phyloP scores from a whole-genome alignment of 2,329 filamentous ascomycete species.

The Claviceps cyperi region DNA sequence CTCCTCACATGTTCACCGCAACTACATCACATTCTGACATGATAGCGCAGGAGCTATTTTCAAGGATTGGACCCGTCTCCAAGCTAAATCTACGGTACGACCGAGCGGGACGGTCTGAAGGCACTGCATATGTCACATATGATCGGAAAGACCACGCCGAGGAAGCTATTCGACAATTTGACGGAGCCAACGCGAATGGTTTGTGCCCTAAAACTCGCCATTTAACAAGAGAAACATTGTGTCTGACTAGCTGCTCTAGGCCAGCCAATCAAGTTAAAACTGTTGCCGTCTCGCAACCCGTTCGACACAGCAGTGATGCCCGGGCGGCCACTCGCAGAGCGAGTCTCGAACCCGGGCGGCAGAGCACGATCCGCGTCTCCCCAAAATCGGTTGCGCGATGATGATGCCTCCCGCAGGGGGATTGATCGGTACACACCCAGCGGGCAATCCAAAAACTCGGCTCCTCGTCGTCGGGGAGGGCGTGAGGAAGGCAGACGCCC shows the following conservation, averaged over 20 bases:
- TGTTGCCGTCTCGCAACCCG: slow-evolving; percentile 46
- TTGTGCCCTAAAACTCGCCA: slow-evolving; percentile 6
- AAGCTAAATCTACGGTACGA: slow-evolving; percentile 67
- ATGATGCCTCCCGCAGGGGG: slow-evolving; percentile 47
- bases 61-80: slow-evolving; percentile 56
- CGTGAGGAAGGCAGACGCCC: slow-evolving; percentile 38
- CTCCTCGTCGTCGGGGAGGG: slow-evolving; percentile 36
- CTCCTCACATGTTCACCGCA: background rate
- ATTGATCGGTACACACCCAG: slow-evolving; percentile 73
- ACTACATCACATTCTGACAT: slow-evolving; percentile 12
- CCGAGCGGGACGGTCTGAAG: slow-evolving; percentile 75
- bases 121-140: slow-evolving; percentile 74
- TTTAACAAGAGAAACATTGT: background rate
- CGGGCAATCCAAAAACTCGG: slow-evolving; percentile 42
- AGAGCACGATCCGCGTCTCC: slow-evolving; percentile 51
- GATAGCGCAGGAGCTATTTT: slow-evolving; percentile 56
- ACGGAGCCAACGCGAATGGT: slow-evolving; percentile 82
- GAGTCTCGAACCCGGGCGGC: slow-evolving; percentile 39
- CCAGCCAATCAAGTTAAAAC: slow-evolving; percentile 63
- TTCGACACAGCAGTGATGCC: slow-evolving; percentile 42
- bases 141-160: slow-evolving; percentile 54
- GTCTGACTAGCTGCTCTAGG: slow-evolving; percentile 27
- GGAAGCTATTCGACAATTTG: slow-evolving; percentile 63
- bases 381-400: slow-evolving; percentile 30
- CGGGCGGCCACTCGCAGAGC: slow-evolving; percentile 43